Evolutionary conservation across 805 yeast species (phyloP).

Genomic region (Starmerella davenportii): DNA sequence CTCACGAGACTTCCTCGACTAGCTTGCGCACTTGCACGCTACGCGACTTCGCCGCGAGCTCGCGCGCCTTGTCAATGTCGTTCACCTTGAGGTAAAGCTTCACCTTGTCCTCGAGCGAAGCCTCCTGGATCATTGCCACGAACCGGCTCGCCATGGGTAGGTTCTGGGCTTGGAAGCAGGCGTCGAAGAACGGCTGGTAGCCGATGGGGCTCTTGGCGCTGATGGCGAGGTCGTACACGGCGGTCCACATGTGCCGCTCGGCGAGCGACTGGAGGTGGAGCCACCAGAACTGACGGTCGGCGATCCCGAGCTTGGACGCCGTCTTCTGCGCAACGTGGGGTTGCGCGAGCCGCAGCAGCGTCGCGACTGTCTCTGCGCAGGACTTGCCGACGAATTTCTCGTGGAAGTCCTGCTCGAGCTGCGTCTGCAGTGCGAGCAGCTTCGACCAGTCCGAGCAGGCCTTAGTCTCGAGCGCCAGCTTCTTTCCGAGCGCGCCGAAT

Average conservation of each 20-base stretch:
- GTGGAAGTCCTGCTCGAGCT: conserved; percentile 28
- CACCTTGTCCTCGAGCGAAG: conserved; percentile 31
- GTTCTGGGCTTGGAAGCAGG: conserved; percentile 37
- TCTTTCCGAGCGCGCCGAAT: conserved; percentile 22
- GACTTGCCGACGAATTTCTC: conserved; percentile 28
- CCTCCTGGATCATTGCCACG: conserved; percentile 33
- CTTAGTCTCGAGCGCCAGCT: conserved; percentile 22
- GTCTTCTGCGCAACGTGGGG: conserved; percentile 31
- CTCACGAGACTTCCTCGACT: conserved; percentile 1
- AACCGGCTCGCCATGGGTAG: conserved; percentile 42
- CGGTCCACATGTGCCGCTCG: conserved; percentile 35
- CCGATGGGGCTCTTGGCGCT: conserved; percentile 51
- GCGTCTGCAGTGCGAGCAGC: conserved; percentile 29
- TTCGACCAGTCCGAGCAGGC: conserved; percentile 30
- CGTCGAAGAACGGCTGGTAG: conserved; percentile 42
- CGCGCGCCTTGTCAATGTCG: conserved; percentile 24
- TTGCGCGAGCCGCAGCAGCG: conserved; percentile 34
- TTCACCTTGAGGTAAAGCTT: conserved; percentile 28
- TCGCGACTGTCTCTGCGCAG: conserved; percentile 31
- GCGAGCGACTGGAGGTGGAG: conserved; percentile 34
- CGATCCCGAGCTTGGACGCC: conserved; percentile 36
- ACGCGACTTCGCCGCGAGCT: conserved; percentile 20
- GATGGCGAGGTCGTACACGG: conserved; percentile 35
- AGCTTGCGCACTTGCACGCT: conserved; percentile 9
- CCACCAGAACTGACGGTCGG: conserved; percentile 40